Percentiles rank a stretch among this genome's conserved stretches.
phyloP scores from a whole-genome alignment of 495 filamentous ascomycete genomes.

The Lasiosphaeria hispida region DNA sequence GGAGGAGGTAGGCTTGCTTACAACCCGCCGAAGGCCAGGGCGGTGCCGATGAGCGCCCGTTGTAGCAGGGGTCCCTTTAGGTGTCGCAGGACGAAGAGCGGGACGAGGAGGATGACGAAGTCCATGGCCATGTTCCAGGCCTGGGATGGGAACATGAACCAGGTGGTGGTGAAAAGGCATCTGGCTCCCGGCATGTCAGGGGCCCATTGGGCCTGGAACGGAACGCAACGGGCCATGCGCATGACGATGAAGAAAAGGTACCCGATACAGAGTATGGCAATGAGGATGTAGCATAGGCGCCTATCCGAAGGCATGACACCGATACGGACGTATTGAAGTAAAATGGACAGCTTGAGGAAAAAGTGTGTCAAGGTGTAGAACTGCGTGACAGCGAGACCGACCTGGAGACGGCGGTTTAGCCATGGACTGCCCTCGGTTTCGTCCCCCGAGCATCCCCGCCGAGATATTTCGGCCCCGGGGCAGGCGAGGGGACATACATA shows the following conservation, averaged over 20 bases:
- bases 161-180: constrained; percentile 3
- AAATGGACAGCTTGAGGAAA: constrained; percentile 15
- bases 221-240: constrained; percentile 2
- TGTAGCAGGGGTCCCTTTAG: background rate
- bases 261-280: background rate
- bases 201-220: constrained; percentile 9
- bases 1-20: background rate
- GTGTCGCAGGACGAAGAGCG: constrained; percentile 10
- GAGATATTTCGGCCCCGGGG: too few species aligned
- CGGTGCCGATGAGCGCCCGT: constrained; percentile 3
- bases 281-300: background rate
- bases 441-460: too few species aligned
- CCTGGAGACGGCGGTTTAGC: background rate
- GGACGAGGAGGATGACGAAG: constrained; percentile 7
- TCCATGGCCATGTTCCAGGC: constrained; percentile 4
- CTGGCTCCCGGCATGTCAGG: constrained; percentile 1
- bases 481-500: too few species aligned
- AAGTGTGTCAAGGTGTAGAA: constrained; percentile 8
- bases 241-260: background rate
- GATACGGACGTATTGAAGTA: constrained; percentile 10
- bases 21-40: constrained; percentile 9
- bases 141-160: background rate
- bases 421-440: background rate
- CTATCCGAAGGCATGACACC: constrained; percentile 2
- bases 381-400: background rate